A percentile compares a stretch with the other conserved stretches of the same genome.
These are phyloP conservation scores for Microbotryum intermedium DNA, from an alignment of 1,284 basidiomycete genomes.

Conservation along the genomic window DNA sequence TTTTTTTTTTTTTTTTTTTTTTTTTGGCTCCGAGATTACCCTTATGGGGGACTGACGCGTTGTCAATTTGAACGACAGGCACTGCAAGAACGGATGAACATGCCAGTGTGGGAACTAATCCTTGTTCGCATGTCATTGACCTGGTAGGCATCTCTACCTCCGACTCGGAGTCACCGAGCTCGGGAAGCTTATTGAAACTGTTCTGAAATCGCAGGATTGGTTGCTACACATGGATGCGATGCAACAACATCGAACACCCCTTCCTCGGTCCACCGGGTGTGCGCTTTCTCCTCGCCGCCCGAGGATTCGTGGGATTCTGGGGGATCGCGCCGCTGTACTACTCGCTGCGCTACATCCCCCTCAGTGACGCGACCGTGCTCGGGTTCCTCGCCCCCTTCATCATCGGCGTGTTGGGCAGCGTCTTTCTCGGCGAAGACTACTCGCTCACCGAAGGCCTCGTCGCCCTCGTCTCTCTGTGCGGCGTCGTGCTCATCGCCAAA, in stretches of 20 bases:
- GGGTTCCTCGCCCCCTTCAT: constrained; percentile 37
- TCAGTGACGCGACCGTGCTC: constrained; percentile 38
- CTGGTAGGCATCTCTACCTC: constrained; percentile 2
- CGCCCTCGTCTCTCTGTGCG: constrained; percentile 34
- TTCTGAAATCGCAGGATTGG: neutral
- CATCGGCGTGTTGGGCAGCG: constrained; percentile 34
- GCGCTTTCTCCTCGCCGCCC: constrained; percentile 17
- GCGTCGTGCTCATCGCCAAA: constrained; percentile 38
- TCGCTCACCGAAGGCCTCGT: constrained; percentile 34
- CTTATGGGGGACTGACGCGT: neutral
- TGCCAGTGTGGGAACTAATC: constrained; percentile 33
- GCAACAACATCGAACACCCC: constrained; percentile 18
- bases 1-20: no score
- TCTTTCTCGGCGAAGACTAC: constrained; percentile 37
- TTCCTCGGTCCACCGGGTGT: constrained; percentile 31
- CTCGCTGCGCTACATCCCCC: constrained; percentile 36
- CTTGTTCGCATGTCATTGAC: constrained; percentile 31
- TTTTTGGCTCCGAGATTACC: neutral
- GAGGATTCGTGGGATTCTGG: constrained; percentile 35
- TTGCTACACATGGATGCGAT: constrained; percentile 12
- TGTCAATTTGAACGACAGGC: neutral
- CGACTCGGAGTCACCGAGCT: constrained; percentile 1
- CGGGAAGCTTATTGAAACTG: constrained; percentile 1
- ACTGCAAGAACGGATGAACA: constrained; percentile 10
- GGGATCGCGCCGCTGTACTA: constrained; percentile 34